Evolutionary conservation across 1,284 basidiomycete species (phyloP).

Genomic region (Salmacisia buchloeana): DNA sequence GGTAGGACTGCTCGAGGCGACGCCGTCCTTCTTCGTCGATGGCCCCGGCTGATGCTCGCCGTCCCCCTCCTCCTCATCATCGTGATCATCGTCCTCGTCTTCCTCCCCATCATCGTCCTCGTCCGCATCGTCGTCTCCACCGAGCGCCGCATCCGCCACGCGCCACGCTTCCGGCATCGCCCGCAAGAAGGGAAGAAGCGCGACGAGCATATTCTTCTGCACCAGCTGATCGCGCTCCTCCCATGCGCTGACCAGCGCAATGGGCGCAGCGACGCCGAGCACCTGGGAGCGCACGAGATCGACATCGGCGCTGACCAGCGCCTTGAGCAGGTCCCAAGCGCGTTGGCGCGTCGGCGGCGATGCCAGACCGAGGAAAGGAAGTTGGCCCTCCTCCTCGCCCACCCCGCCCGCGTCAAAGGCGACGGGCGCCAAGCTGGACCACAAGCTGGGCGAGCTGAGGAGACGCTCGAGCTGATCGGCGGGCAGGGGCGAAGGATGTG

Average conservation of each 20-base stretch:
- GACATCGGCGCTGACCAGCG: conserved; percentile 13
- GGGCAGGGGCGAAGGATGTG: no score
- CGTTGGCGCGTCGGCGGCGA: conserved; percentile 1
- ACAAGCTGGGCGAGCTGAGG: background rate
- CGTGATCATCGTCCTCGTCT: conserved; percentile 19
- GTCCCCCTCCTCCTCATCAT: conserved; percentile 15
- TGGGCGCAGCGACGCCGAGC: background rate
- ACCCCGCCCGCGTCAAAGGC: background rate
- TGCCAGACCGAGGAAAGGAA: background rate
- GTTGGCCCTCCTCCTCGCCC: background rate
- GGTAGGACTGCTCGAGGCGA: background rate
- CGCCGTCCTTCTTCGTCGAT: background rate
- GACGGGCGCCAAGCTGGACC: background rate
- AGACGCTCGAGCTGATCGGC: background rate
- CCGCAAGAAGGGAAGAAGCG: conserved; percentile 35
- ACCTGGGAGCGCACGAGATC: background rate
- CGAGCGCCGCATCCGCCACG: conserved; percentile 23
- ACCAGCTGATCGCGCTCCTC: conserved; percentile 38
- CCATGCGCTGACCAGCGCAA: conserved; percentile 35
- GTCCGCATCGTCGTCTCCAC: conserved; percentile 16
- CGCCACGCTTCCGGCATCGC: conserved; percentile 44
- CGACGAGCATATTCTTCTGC: conserved; percentile 29
- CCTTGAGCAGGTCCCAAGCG: conserved; percentile 14
- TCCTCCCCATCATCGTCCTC: conserved; percentile 12
- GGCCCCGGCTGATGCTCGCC: background rate